These are phyloP conservation scores for Pycnococcus provasolii DNA, from an alignment of 139 green algal species.

Conservation along the genomic window DNA sequence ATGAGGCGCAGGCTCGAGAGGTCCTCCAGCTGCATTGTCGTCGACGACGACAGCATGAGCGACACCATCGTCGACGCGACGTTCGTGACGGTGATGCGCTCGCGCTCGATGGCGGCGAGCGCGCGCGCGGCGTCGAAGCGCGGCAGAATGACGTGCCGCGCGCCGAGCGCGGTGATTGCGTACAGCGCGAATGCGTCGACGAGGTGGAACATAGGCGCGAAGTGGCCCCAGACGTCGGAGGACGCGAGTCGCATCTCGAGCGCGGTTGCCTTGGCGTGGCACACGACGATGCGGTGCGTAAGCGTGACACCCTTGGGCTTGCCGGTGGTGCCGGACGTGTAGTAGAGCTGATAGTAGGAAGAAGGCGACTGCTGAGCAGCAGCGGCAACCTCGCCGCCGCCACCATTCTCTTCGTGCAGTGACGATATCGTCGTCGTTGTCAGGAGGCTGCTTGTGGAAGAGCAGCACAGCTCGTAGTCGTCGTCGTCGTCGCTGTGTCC, in stretches of 20 bases:
- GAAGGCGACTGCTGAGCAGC: background rate
- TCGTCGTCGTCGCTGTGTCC: no score
- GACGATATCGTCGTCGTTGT: background rate
- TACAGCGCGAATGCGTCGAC: slow-evolving; percentile 29
- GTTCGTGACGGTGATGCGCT: slow-evolving; percentile 65
- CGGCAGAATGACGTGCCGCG: slow-evolving; percentile 18
- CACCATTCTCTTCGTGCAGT: background rate
- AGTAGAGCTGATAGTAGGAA: slow-evolving; percentile 40
- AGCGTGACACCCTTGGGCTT: slow-evolving; percentile 68
- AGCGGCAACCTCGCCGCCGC: background rate
- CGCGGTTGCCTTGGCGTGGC: slow-evolving; percentile 63
- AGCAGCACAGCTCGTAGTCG: background rate
- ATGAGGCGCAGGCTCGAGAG: slow-evolving; percentile 60
- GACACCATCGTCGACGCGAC: slow-evolving; percentile 68
- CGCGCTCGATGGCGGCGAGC: slow-evolving; percentile 41
- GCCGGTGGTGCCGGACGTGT: slow-evolving; percentile 59
- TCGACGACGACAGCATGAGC: slow-evolving; percentile 45
- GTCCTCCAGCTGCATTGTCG: slow-evolving; percentile 35
- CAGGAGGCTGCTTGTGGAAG: background rate
- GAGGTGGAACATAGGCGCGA: slow-evolving; percentile 29
- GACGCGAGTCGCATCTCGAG: slow-evolving; percentile 48
- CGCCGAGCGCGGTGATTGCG: slow-evolving; percentile 11
- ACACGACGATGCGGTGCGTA: slow-evolving; percentile 54
- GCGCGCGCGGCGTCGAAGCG: slow-evolving; percentile 6
- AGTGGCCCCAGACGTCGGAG: slow-evolving; percentile 22